Evolutionary conservation across 1,284 basidiomycete species (phyloP).

Genomic region (Sanghuangporus sanghuang): DNA sequence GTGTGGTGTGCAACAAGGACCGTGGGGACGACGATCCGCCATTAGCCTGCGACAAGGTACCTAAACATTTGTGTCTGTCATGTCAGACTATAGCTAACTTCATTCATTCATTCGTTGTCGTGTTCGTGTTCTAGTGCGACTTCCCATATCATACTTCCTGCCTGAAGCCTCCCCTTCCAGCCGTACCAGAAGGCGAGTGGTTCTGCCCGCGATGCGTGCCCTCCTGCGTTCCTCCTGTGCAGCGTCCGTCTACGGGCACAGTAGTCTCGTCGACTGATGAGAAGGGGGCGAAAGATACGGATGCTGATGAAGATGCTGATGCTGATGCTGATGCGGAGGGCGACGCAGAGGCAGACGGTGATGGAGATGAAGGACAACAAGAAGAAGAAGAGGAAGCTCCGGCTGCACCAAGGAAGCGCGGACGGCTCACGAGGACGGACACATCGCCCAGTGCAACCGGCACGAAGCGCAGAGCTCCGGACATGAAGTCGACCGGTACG

Average conservation of each 20-base stretch:
- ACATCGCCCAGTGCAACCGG: conserved; percentile 15
- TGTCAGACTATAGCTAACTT: too few relatives aligned
- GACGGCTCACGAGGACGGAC: conserved; percentile 20
- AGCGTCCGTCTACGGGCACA: conserved; percentile 9
- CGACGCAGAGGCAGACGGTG: conserved; percentile 20
- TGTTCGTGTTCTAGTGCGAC: conserved; percentile 83
- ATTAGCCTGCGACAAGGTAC: conserved; percentile 84
- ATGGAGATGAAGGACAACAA: conserved; percentile 24
- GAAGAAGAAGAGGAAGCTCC: conserved; percentile 17
- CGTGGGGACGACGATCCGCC: conserved; percentile 61
- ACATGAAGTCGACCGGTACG: not conserved
- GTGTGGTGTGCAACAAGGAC: conserved; percentile 69
- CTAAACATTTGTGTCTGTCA: conserved; percentile 17
- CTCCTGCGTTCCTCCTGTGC: conserved; percentile 8
- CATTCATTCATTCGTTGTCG: too few relatives aligned
- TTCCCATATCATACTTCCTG: conserved; percentile 84
- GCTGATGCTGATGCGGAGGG: conserved; percentile 14
- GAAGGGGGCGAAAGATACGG: not conserved
- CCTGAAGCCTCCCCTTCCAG: conserved; percentile 70
- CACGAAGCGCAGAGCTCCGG: conserved; percentile 8
- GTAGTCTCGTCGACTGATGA: not conserved
- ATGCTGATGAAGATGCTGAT: conserved; percentile 15
- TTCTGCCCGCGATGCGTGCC: conserved; percentile 72
- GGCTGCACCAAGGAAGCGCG: conserved; percentile 25
- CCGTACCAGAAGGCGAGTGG: conserved; percentile 88